Percentiles rank a stretch among this genome's conserved stretches.
Conservation (phyloP, 1,284 basidiomycete species). For the Ustilago cynodontis region DNA sequence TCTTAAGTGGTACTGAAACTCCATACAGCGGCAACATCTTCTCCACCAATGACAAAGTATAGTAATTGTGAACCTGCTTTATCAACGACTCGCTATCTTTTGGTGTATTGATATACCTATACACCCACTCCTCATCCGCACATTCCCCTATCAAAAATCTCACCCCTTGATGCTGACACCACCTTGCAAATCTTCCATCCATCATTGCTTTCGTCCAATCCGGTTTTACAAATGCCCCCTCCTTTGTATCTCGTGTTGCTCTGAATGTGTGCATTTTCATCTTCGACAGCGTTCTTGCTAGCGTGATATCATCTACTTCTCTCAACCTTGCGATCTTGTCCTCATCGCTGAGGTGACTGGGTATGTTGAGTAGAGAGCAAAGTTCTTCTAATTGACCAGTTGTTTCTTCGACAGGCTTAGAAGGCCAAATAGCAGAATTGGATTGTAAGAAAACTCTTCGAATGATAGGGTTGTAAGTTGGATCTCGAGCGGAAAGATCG, state of each 20-base stretch:
- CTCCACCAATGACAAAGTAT: constrained; percentile 33
- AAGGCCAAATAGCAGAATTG: constrained; percentile 47
- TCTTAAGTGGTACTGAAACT: background rate
- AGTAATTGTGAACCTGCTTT: constrained; percentile 52
- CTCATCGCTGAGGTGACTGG: background rate
- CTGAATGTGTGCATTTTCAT: constrained; percentile 56
- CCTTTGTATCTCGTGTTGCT: constrained; percentile 34
- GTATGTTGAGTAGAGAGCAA: constrained; percentile 17
- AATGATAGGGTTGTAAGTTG: constrained; percentile 39
- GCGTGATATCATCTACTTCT: constrained; percentile 19
- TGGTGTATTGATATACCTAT: constrained; percentile 49
- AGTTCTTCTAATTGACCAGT: constrained; percentile 45
- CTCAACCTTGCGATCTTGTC: constrained; percentile 39
- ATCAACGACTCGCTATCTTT: constrained; percentile 16
- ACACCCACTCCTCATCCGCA: constrained; percentile 47
- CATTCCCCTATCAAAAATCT: constrained; percentile 45
- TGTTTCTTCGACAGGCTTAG: constrained; percentile 41
- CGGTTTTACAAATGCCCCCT: constrained; percentile 32
- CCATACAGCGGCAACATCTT: constrained; percentile 42
- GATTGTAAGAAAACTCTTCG: constrained; percentile 43
- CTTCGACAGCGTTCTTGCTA: constrained; percentile 22
- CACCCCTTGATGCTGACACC: constrained; percentile 36
- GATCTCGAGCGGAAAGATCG: constrained; percentile 16
- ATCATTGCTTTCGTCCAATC: constrained; percentile 46
- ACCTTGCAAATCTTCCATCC: constrained; percentile 39